Conservation (phyloP, 1,139 yeast species). For the Taphrina deformans region DNA sequence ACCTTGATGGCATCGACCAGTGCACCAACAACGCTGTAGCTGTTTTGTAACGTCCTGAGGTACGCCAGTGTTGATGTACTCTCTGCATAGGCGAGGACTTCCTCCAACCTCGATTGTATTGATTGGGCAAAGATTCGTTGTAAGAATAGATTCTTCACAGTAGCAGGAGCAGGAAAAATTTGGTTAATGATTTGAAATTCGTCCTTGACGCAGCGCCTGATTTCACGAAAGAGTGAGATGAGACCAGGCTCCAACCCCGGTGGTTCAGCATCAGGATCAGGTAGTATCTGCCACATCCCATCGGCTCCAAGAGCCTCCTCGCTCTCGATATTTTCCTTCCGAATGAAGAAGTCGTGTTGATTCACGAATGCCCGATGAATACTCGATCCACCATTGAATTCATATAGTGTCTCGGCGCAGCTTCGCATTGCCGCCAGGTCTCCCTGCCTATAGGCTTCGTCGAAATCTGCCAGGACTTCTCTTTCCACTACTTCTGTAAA, state of each 20-base stretch:
- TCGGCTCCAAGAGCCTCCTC: conserved; percentile 46
- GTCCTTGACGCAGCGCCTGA: conserved; percentile 55
- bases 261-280: conserved; percentile 51
- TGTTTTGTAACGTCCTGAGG: conserved; percentile 69
- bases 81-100: conserved; percentile 63
- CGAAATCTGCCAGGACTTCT: conserved; percentile 49
- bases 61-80: conserved; percentile 70
- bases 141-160: conserved; percentile 67
- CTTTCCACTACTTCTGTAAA: conserved; percentile 78
- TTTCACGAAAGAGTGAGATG: conserved; percentile 49
- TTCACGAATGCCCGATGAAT: conserved; percentile 81
- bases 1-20: conserved; percentile 68
- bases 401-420: conserved; percentile 72
- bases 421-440: conserved; percentile 71
- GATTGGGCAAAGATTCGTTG: conserved; percentile 77
- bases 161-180: conserved; percentile 68
- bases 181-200: conserved; percentile 73
- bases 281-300: conserved; percentile 52
- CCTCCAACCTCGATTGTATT: conserved; percentile 65
- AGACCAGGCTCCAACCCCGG: conserved; percentile 49
- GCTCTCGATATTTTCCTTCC: conserved; percentile 51
- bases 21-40: conserved; percentile 61
- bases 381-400: conserved; percentile 80
- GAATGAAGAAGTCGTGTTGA: conserved; percentile 70
- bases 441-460: conserved; percentile 52